Percentiles rank a stretch among this genome's conserved stretches.
Evolutionary conservation across 2,329 filamentous ascomycete species (phyloP).

Genomic region (Lecanicillium sp.): DNA sequence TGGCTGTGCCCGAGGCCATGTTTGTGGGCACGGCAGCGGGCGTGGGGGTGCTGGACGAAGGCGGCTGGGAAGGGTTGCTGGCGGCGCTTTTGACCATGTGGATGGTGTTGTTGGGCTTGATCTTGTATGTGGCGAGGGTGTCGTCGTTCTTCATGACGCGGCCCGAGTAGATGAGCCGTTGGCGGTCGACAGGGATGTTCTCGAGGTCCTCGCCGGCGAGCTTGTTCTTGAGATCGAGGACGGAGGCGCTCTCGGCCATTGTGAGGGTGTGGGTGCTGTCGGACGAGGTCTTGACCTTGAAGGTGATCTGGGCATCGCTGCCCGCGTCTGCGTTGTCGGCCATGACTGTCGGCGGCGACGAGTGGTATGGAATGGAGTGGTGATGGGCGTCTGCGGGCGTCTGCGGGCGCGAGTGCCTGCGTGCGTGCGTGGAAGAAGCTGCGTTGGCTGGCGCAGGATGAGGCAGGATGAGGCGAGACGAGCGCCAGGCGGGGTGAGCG

Average conservation of each 20-base stretch:
- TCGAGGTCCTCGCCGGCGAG: conserved; percentile 76
- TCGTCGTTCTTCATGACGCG: conserved; percentile 95
- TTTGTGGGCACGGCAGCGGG: conserved; percentile 56
- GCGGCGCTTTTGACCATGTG: conserved; percentile 95
- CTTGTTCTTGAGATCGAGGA: conserved; percentile 84
- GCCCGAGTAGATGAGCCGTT: conserved; percentile 95
- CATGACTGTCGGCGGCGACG: conserved; percentile 39
- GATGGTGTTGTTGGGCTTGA: conserved; percentile 91
- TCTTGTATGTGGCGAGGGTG: conserved; percentile 78
- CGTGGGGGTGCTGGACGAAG: conserved; percentile 35
- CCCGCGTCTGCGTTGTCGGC: conserved; percentile 56
- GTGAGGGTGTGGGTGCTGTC: conserved; percentile 81
- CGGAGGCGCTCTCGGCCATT: conserved; percentile 67
- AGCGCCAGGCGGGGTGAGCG: conserved; percentile 5
- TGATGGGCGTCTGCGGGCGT: too few relatives aligned
- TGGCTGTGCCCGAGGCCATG: conserved; percentile 76
- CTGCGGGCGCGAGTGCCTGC: too few relatives aligned
- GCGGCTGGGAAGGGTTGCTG: conserved; percentile 59
- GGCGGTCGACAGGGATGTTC: conserved; percentile 78
- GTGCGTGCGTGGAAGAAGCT: conserved; percentile 8
- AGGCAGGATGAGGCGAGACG: conserved; percentile 2
- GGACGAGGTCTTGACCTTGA: conserved; percentile 96
- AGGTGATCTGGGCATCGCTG: conserved; percentile 75
- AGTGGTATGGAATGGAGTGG: background rate
- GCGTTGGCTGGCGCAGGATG: conserved; percentile 11